Evolutionary conservation across 1,284 basidiomycete species (phyloP), one percentile per base, ranked within the genome.

Genomic region (Cutaneotrichosporon daszewskae): DNA sequence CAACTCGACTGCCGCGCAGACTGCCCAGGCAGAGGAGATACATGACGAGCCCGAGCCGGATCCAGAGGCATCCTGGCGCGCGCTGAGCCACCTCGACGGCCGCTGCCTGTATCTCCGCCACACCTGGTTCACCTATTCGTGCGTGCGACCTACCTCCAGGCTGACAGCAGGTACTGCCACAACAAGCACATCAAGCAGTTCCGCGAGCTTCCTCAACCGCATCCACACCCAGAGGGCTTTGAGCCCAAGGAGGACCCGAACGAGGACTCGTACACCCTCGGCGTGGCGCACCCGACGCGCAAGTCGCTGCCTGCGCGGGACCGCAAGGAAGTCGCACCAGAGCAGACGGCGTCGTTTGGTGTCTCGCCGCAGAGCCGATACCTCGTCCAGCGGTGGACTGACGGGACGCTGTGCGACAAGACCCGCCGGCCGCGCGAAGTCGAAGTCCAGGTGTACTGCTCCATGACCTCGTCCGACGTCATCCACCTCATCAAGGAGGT

Each of bases 361-460:
- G 39, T 57, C 10, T 50, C 49, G 11, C 49, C 58, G 5, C 51
- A 55, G 14, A 60, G 87, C n/a, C 81, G 84, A 37, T 96, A 95
- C 72, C 83, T 96, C 41, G 84, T 88, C 11, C 89, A 92, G 52
- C 57, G 61, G 54, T 95, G 89, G 90, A 79, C 81, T 37, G 86
- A 88, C 61, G 91, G 91, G 19, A 92, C 87, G 9, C 72, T 80
- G 37, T 96, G 91, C 71, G 91, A 94, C 73, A 90, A 87, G 76
- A 91, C 87, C 1, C 83, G 84, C 32, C 78, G 77, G 66, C 79
- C 78, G 45, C 82, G 91, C 48, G 85, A 87, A 71, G 83, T 91
- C 40, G 90, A 96, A 75, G 83, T 96, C 26, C 91, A 96, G 85
- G 91, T 92, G 67, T 91, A 96, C 71, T 96, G 91, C 72, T 87